Base-by-base conservation (phyloP, 352 stramenopile species). In the Blastocystis hominis region DNA sequence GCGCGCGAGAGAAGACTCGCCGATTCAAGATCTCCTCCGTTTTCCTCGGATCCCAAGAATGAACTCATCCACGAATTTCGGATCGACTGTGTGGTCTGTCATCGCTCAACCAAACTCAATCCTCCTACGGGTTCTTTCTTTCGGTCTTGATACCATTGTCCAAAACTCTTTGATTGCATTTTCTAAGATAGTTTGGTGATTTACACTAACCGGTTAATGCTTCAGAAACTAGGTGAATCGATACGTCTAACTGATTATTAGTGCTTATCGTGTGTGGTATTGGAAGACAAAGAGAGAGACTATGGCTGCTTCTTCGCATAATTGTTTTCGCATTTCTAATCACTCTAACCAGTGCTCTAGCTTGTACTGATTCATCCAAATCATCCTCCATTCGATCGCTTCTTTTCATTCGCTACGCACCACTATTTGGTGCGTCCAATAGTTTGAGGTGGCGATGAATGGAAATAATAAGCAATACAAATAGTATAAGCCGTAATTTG, bases 81-180 rank as follows among this genome's bases (percentile, higher is more conserved):
- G 15, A 13, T n/a, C 15, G 36, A 5, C 30, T 64, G 72, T 34
- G 30, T 40, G 59, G 50, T 15, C 9, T 46, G 54, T 53, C 54
- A 84, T 10, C 30, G 15, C 20, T 84, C 5, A 69, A 36, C 17
- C 10, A 1, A 5, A 44, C 1, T 20, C 3, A 24, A 1, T 38
- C 10, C 6, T 3, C 47, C 44, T 24, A 84, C 72, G 17, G 50
- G n/a, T 20, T 84, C 72, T 30, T 68, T 84, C 72, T 84, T 84
- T 24, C 68, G 72, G 17, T 84, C 72, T 47, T 84, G 50, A n/a
- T 84, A 84, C 72, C 72, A 84, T 68, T 84, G 50, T 66, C 72
- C 72, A 84, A 84, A 84, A 46, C 72, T 84, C 17, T 64, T 84
- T 54, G 72, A 69, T 15, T 17, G 47, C 72, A 84, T 84, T 69